Evolutionary conservation across 2,329 filamentous ascomycete genomes (phyloP).

Genomic region (Aschersonia sp.): DNA sequence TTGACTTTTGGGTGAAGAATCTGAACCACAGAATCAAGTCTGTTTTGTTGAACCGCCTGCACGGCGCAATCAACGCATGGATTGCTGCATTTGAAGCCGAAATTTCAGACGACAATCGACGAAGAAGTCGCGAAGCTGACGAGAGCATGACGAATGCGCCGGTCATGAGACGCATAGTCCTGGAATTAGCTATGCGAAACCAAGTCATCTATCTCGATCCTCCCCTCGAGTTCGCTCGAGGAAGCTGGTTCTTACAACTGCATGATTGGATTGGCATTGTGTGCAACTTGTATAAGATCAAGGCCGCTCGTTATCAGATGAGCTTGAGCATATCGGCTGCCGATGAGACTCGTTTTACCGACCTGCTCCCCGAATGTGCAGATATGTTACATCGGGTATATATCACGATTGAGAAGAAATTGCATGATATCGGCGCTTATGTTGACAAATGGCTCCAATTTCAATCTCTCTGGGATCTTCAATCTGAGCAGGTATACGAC

Average conservation of each 20-base stretch:
- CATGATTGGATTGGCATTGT: slow-evolving; percentile 88
- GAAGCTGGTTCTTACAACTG: slow-evolving; percentile 85
- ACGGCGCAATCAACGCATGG: slow-evolving; percentile 74
- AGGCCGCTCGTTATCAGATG: slow-evolving; percentile 91
- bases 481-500: slow-evolving; percentile 90
- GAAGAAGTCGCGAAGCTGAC: slow-evolving; percentile 33
- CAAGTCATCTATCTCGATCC: slow-evolving; percentile 95
- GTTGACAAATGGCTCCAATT: slow-evolving; percentile 98
- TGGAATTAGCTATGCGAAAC: slow-evolving; percentile 95
- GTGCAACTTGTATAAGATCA: slow-evolving; percentile 86
- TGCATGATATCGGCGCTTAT: slow-evolving; percentile 67
- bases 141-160: slow-evolving; percentile 39
- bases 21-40: slow-evolving; percentile 77
- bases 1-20: slow-evolving; percentile 75
- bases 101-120: slow-evolving; percentile 34
- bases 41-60: slow-evolving; percentile 69
- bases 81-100: slow-evolving; percentile 67
- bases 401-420: slow-evolving; percentile 65
- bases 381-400: slow-evolving; percentile 70
- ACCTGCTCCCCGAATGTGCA: slow-evolving; percentile 73
- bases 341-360: slow-evolving; percentile 60
- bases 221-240: slow-evolving; percentile 78
- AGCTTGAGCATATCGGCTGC: slow-evolving; percentile 54
- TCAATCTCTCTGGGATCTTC: slow-evolving; percentile 94
- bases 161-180: slow-evolving; percentile 57